Conservation (phyloP, 495 filamentous ascomycete species). For the Penicillium soppii region DNA sequence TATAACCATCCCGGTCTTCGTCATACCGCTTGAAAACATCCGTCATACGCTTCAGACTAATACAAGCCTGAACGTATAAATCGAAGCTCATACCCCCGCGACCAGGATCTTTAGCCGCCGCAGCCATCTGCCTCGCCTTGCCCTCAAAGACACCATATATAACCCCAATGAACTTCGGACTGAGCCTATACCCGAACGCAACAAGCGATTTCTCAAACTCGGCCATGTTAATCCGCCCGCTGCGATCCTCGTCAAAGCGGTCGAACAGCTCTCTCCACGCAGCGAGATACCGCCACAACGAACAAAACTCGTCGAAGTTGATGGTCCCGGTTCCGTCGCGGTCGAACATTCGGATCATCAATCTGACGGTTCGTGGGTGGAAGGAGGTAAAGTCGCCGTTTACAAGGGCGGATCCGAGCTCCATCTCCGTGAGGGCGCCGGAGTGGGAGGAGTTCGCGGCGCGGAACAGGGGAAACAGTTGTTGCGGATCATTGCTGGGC, state of each 20-base stretch:
- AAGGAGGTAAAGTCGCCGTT: conserved; percentile 95
- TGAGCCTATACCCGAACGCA: conserved; percentile 92
- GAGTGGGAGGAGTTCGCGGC: conserved; percentile 83
- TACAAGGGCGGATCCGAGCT: conserved; percentile 88
- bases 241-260: conserved; percentile 86
- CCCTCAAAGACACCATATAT: conserved; percentile 71
- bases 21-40: conserved; percentile 99
- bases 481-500: conserved; percentile 59
- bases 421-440: conserved; percentile 80
- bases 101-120: conserved; percentile 24
- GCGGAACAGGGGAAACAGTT: conserved; percentile 81
- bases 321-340: conserved; percentile 81
- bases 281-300: conserved; percentile 90
- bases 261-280: conserved; percentile 94
- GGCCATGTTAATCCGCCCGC: conserved; percentile 77
- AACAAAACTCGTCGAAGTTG: conserved; percentile 91
- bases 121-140: conserved; percentile 36
- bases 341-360: conserved; percentile 99
- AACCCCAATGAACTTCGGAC: conserved; percentile 74
- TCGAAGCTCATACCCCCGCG: conserved; percentile 86
- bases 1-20: conserved; percentile 90
- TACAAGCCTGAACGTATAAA: conserved; percentile 96
- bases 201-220: conserved; percentile 92
- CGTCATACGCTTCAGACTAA: conserved; percentile 95
- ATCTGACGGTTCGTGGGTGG: conserved; percentile 92